A percentile compares a stretch with the other conserved stretches of the same genome.
Evolutionary conservation across 805 yeast genomes (phyloP).

Genomic region (Komagataella ulmi): DNA sequence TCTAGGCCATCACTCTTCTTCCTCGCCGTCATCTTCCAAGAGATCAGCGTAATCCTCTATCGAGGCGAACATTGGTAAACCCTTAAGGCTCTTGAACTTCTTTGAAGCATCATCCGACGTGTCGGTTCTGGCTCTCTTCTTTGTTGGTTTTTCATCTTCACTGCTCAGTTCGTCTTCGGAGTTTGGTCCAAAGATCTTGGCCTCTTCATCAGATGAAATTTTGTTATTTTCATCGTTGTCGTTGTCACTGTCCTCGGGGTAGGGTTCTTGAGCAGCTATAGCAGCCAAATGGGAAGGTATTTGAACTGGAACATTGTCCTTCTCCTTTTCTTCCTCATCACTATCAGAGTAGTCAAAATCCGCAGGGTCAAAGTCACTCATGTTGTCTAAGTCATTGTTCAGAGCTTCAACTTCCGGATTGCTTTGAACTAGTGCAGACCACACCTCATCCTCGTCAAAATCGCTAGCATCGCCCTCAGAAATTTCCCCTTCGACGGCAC

Average conservation of each 20-base stretch:
- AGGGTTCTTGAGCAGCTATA: slow-evolving; percentile 23
- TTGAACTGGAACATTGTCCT: slow-evolving; percentile 16
- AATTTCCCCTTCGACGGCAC: slow-evolving; percentile 15
- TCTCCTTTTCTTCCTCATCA: slow-evolving; percentile 16
- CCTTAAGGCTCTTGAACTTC: slow-evolving; percentile 43
- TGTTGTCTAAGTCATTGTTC: slow-evolving; percentile 22
- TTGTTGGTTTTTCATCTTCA: slow-evolving; percentile 10
- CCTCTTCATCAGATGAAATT: slow-evolving; percentile 6
- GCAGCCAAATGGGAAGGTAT: slow-evolving; percentile 20
- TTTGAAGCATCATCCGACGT: slow-evolving; percentile 19
- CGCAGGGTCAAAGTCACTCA: slow-evolving; percentile 24
- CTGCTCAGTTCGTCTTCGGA: slow-evolving; percentile 12
- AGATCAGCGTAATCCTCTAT: slow-evolving; percentile 78
- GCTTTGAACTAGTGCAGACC: slow-evolving; percentile 47
- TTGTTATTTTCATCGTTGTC: slow-evolving; percentile 6
- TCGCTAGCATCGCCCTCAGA: slow-evolving; percentile 19
- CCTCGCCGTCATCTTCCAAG: slow-evolving; percentile 53
- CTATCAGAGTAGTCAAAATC: slow-evolving; percentile 16
- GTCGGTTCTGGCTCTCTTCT: slow-evolving; percentile 13
- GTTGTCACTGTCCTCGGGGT: slow-evolving; percentile 16
- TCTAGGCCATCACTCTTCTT: neutral
- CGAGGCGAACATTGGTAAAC: slow-evolving; percentile 76
- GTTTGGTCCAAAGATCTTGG: slow-evolving; percentile 6
- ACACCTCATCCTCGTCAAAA: slow-evolving; percentile 38
- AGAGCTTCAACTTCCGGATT: slow-evolving; percentile 45